Base-by-base conservation (phyloP, 306 rosid species). In the Quercus dentata region DNA sequence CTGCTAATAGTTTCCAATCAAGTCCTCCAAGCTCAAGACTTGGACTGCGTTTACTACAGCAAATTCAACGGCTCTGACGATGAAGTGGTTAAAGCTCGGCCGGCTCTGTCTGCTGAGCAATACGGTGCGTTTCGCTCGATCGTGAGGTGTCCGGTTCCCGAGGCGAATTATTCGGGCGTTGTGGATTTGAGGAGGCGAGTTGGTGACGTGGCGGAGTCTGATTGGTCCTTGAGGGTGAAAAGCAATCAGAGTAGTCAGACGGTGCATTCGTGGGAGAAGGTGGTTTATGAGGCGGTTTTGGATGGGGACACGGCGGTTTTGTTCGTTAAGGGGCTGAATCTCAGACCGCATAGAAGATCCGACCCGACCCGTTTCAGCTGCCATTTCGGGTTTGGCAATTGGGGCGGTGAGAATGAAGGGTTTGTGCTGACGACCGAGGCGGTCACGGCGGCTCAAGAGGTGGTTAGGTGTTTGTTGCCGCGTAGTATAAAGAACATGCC, bases 281-380 rank as follows among this genome's bases (percentile, higher is more conserved):
- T 93, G 69, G 98, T 86, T 19, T 96, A 96, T 55, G 99, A 96
- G 55, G 97, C 97, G 55, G 87, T 38, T 18, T 81, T 93, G 4
- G 99, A 96, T 23, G 92, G 86, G 13, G 89, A 90, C 44, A 90
- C 91, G 2, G 97, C 78, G 51, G 90, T 90, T 38, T 94, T 91
- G 65, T 96, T 96, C 70, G 93, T 82, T 8, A 96, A 96, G 82
- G 99, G 99, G 13, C 28, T 96, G 83, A 96, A 90, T 79, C 99
- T 96, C 41, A 75, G 86, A 21, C 98, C 97, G 1, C 97, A 96
- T 74, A 87, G 59, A 92, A 84, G 81, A 54, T 89, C 98, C n/a
- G 89, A 96, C 84, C 98, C 98, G 25, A 76, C 87, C 35, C 83
- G 71, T 27, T 83, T 91, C 71, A 76, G 85, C 14, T 96, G 99